phyloP scores from a whole-genome alignment of 805 yeast species.

The Spathaspora hagerdaliae region DNA sequence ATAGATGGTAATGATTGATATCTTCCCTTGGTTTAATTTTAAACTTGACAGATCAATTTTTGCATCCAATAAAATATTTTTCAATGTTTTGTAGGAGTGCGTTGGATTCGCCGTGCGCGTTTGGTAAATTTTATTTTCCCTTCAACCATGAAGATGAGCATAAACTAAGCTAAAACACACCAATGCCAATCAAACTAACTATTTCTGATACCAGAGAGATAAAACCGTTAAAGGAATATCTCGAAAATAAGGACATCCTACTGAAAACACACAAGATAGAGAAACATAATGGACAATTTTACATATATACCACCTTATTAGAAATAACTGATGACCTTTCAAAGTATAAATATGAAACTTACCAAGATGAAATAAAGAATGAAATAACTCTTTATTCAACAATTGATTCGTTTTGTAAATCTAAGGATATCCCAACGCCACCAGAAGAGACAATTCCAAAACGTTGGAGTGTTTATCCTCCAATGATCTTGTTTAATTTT shows the following conservation, averaged over 20 bases:
- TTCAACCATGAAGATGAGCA: too few species aligned
- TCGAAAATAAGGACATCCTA: constrained; percentile 12
- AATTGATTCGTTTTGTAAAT: neutral
- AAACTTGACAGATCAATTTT: too few species aligned
- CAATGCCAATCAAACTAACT: constrained; percentile 6
- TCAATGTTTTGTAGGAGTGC: too few species aligned
- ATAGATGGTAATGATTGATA: too few species aligned
- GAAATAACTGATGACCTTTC: constrained; percentile 4
- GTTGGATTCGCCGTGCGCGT: too few species aligned
- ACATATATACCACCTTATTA: constrained; percentile 11
- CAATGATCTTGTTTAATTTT: constrained; percentile 56
- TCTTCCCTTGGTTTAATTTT: too few species aligned
- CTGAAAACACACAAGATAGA: constrained; percentile 17
- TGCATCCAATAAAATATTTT: too few species aligned
- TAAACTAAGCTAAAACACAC: neutral
- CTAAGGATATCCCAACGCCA: neutral
- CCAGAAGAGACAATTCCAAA: constrained; percentile 34
- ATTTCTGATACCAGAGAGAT: constrained; percentile 10
- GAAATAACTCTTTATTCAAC: constrained; percentile 1
- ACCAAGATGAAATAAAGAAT: neutral
- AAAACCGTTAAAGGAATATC: constrained; percentile 15
- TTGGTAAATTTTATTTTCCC: too few species aligned
- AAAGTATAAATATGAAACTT: neutral
- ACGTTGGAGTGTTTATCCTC: constrained; percentile 63
- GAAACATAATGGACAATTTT: constrained; percentile 5